Conservation (phyloP, 805 yeast genomes). For the Candida dendrica region DNA sequence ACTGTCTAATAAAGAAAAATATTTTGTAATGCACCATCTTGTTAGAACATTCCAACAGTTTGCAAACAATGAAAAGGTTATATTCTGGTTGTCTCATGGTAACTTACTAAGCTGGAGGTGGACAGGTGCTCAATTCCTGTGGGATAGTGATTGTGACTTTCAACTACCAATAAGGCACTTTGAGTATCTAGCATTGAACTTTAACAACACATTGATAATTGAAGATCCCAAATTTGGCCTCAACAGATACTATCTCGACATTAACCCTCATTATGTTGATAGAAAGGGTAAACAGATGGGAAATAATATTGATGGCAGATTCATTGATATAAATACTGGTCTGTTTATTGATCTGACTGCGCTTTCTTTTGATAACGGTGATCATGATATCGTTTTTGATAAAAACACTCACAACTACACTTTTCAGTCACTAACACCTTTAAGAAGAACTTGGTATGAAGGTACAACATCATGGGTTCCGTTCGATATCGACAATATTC, state of each 20-base stretch:
- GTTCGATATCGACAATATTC: slow-evolving; percentile 1
- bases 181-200: slow-evolving; percentile 31
- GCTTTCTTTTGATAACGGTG: slow-evolving; percentile 12
- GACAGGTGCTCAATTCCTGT: slow-evolving; percentile 45
- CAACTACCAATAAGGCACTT: slow-evolving; percentile 40
- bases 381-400: not conserved
- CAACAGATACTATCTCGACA: slow-evolving; percentile 40
- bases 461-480: slow-evolving; percentile 5
- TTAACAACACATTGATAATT: slow-evolving; percentile 37
- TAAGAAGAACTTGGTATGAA: slow-evolving; percentile 6
- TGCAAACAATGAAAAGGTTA: slow-evolving; percentile 30
- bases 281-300: slow-evolving; percentile 39
- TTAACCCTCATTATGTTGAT: slow-evolving; percentile 36
- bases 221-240: slow-evolving; percentile 33
- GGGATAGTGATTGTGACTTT: slow-evolving; percentile 52
- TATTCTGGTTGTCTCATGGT: slow-evolving; percentile 52
- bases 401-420: slow-evolving; percentile 5
- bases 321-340: slow-evolving; percentile 53
- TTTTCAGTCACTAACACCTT: slow-evolving; percentile 4
- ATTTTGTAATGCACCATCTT: slow-evolving; percentile 26
- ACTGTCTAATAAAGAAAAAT: slow-evolving; percentile 25
- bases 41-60: slow-evolving; percentile 42
- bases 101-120: slow-evolving; percentile 49
- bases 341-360: slow-evolving; percentile 56
- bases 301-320: slow-evolving; percentile 52